phyloP scores from a whole-genome alignment of 1,284 basidiomycete genomes.

The Rhodotorula sp. region DNA sequence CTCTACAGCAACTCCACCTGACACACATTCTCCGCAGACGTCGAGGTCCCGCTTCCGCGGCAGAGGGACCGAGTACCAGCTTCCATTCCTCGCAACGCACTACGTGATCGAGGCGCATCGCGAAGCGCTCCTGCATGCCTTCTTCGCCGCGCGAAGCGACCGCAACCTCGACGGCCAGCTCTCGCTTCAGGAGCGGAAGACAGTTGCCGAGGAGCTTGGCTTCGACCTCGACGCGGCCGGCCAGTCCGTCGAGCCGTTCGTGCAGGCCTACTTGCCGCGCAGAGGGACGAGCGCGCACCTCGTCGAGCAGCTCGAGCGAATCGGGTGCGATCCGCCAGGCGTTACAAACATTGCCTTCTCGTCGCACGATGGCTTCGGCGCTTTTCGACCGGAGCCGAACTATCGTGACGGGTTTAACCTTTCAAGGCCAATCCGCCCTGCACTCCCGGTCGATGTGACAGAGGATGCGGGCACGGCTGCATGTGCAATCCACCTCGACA shows the following conservation, averaged over 20 bases:
- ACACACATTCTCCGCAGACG: neutral
- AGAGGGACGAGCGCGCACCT: neutral
- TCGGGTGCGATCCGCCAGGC: neutral
- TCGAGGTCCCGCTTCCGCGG: conserved; percentile 27
- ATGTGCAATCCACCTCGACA: conserved; percentile 21
- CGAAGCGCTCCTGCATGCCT: conserved; percentile 30
- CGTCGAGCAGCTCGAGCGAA: neutral
- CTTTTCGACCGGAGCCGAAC: neutral
- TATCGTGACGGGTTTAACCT: no score
- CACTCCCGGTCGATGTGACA: neutral
- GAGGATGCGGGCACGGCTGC: neutral
- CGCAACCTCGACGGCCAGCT: conserved; percentile 20
- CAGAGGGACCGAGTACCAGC: conserved; percentile 9
- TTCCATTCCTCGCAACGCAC: conserved; percentile 27
- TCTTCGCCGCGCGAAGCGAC: conserved; percentile 21
- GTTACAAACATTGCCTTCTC: conserved; percentile 17
- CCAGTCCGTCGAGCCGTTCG: no score
- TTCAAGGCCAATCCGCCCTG: neutral
- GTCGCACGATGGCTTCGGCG: conserved; percentile 18
- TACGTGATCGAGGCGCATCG: conserved; percentile 35
- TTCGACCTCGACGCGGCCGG: neutral
- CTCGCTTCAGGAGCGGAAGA: conserved; percentile 10
- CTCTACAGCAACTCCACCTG: neutral
- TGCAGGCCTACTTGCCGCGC: neutral
- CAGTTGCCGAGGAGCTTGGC: conserved; percentile 11